Base-by-base conservation (phyloP, 2,329 filamentous ascomycete species). In the Microcyclospora tardicrescens region DNA sequence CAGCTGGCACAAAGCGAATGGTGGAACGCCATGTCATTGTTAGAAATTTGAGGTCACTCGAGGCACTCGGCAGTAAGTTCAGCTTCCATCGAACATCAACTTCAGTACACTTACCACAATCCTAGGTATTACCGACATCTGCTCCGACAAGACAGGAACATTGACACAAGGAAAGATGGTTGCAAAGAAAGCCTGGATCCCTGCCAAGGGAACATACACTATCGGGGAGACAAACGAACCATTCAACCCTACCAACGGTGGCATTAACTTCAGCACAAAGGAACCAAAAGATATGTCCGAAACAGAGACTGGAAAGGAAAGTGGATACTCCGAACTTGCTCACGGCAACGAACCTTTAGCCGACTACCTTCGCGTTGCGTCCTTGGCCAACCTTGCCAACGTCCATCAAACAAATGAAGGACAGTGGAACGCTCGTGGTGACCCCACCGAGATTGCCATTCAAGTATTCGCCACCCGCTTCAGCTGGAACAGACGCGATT, bases 381-480 rank as follows among this genome's bases (percentile, higher is more conserved):
- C 77, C 0, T 66, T 81, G 35, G 77, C 77, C 31, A 82, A 82
- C 48, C 61, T 82, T 15, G 76, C 78, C 2, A 69, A 69, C 28
- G 71, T 82, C 3, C 71, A 77, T 43, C 64, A 74, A 44, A 64
- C 62, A 34, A 63, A 73, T 11, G 64, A 68, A n/a, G 65, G 71
- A 19, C 61, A 68, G 38, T 82, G 78, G 78, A 67, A 73, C 39
- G 75, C 73, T 19, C 71, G 75, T 35, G 79, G 77, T 32, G 77
- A 81, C 46, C 76, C 77, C 0, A 83, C 79, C 1, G 80, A 84
- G 49, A 81, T 84, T 43, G 79, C 80, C 2, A 80, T 84, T 34
- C 79, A 84, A 48, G 80, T 84, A 0, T 82, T 84, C 52, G 77
- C 78, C 8, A 73, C 71, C 32, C 73, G 80, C 10, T 84, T 84